Conservation (phyloP, 179 eudicot species). For the Monotropa hypopitys region DNA sequence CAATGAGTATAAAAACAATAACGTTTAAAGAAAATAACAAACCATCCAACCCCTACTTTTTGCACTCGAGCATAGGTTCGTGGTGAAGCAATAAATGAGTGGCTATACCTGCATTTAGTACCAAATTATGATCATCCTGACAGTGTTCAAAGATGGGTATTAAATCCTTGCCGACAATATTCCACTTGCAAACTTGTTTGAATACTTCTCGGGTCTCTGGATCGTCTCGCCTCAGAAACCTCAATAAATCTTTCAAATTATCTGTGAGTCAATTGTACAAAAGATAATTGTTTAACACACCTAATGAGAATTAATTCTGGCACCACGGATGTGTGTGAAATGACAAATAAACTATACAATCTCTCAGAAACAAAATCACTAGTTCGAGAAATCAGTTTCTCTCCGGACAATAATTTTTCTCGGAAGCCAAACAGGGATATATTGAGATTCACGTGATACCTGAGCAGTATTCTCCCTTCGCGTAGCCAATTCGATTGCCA, state of each 20-base stretch:
- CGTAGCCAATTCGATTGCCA: conserved; percentile 35
- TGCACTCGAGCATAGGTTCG: background rate
- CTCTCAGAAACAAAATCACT: background rate
- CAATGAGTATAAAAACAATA: conserved; percentile 1
- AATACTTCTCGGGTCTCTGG: conserved; percentile 78
- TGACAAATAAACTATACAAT: background rate
- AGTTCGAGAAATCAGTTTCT: background rate
- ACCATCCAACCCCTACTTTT: background rate
- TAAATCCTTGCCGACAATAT: conserved; percentile 65
- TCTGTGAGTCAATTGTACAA: conserved; percentile 26
- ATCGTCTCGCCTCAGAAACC: conserved; percentile 88
- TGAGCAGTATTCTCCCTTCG: conserved; percentile 46
- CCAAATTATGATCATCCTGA: conserved; percentile 66
- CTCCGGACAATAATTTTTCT: background rate
- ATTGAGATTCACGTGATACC: conserved; percentile 31
- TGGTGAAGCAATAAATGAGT: background rate
- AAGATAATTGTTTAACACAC: background rate
- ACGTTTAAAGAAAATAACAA: background rate
- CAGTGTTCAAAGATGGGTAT: conserved; percentile 73
- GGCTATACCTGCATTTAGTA: conserved; percentile 61
- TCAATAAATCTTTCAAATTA: conserved; percentile 88
- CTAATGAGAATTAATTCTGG: background rate
- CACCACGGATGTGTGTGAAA: background rate
- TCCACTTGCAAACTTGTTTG: conserved; percentile 92
- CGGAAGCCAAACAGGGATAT: conserved; percentile 4